Percentiles rank a stretch among this genome's conserved stretches.
Evolutionary conservation across 495 filamentous ascomycete genomes (phyloP).

Genomic region (Penicillium cinerascens): DNA sequence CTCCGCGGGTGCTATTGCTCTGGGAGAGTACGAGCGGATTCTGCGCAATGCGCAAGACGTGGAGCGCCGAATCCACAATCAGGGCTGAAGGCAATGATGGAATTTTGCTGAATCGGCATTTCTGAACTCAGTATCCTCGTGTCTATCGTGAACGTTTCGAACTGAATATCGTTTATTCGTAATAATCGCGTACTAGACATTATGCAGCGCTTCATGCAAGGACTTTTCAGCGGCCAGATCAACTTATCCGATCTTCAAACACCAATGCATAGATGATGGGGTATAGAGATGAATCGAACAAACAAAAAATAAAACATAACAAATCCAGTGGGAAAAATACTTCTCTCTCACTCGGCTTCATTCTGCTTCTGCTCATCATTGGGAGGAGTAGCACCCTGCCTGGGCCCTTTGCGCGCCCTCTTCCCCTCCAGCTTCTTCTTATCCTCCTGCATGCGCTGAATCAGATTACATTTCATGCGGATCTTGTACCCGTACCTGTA

Average conservation of each 20-base stretch:
- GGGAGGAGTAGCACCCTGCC: not conserved
- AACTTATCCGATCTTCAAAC: constrained; percentile 9
- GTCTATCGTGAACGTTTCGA: not conserved
- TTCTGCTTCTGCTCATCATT: constrained; percentile 18
- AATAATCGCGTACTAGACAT: not conserved
- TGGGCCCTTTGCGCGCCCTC: constrained; percentile 14
- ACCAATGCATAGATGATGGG: constrained; percentile 14
- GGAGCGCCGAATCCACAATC: constrained; percentile 21
- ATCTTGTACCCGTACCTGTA: constrained; percentile 72
- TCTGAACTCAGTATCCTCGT: not conserved
- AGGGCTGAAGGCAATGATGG: not conserved
- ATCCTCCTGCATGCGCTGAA: constrained; percentile 67
- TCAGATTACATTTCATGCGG: constrained; percentile 60
- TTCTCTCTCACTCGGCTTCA: constrained; percentile 5
- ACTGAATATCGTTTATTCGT: not conserved
- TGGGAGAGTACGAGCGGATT: constrained; percentile 60
- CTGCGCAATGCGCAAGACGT: constrained; percentile 33
- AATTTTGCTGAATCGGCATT: constrained; percentile 3
- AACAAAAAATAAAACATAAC: not conserved
- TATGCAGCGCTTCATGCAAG: constrained; percentile 3
- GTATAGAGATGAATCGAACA: constrained; percentile 12
- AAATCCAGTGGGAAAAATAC: too few relatives aligned
- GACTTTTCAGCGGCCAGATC: constrained; percentile 1
- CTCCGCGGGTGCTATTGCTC: constrained; percentile 58
- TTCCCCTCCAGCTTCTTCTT: constrained; percentile 57